These are phyloP conservation scores for Aspergillus baeticus DNA, from an alignment of 495 filamentous ascomycete species.

Conservation along the genomic window DNA sequence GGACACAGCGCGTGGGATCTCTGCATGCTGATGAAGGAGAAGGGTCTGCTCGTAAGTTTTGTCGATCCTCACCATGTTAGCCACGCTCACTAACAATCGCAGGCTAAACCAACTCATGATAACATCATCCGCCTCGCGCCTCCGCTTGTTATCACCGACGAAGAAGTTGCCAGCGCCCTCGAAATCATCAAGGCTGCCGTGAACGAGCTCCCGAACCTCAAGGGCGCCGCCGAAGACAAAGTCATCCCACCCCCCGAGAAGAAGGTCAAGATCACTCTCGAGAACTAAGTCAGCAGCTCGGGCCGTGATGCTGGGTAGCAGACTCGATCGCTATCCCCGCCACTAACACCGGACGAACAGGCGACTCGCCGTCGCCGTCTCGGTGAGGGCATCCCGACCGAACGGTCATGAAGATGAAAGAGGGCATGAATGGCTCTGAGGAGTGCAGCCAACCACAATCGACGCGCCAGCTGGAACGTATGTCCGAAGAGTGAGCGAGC, in stretches of 20 bases:
- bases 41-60: conserved; percentile 79
- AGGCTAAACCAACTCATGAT: conserved; percentile 98
- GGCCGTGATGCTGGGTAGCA: neutral
- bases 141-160: conserved; percentile 56
- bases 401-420: no score
- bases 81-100: conserved; percentile 36
- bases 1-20: conserved; percentile 96
- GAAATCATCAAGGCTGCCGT: conserved; percentile 50
- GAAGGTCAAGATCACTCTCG: conserved; percentile 48
- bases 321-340: neutral
- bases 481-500: no score
- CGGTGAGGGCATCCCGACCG: conserved; percentile 1
- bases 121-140: conserved; percentile 78
- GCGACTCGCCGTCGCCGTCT: neutral
- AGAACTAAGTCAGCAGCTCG: conserved; percentile 36
- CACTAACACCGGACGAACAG: neutral
- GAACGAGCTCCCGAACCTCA: conserved; percentile 48
- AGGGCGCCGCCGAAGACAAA: conserved; percentile 44
- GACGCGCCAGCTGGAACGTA: no score
- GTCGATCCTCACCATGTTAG: neutral
- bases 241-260: conserved; percentile 50
- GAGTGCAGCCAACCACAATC: no score
- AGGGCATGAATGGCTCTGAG: no score
- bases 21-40: conserved; percentile 92
- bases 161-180: conserved; percentile 49